Evolutionary conservation across 768 basidiomycete genomes (phyloP).

Genomic region (Lanmaoa rubissima): DNA sequence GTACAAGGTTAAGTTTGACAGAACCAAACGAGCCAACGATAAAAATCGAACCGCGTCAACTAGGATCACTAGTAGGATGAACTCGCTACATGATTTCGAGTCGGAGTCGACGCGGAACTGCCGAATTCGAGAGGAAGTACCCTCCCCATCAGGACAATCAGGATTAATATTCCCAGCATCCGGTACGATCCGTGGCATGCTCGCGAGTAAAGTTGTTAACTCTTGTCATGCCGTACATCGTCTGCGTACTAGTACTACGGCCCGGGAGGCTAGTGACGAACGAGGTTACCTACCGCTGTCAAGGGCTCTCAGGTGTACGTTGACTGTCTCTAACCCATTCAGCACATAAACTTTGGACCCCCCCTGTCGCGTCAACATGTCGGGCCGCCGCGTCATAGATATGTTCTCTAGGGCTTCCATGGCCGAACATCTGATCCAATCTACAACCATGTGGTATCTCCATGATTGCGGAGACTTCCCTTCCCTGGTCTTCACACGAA

Average conservation of each 20-base stretch:
- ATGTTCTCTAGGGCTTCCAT: neutral
- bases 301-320: neutral
- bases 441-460: constrained; percentile 1
- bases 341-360: neutral
- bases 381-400: constrained; percentile 4
- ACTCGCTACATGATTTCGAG: constrained; percentile 5
- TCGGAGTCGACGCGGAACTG: constrained; percentile 9
- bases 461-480: neutral
- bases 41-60: constrained; percentile 8
- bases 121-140: neutral
- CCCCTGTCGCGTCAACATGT: neutral
- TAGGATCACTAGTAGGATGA: neutral
- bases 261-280: neutral
- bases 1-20: constrained; percentile 26
- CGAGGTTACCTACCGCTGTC: neutral
- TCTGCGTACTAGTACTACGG: neutral
- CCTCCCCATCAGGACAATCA: neutral
- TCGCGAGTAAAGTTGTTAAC: neutral
- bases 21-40: constrained; percentile 4
- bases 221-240: constrained; percentile 4
- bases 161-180: neutral
- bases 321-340: neutral
- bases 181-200: neutral
- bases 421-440: neutral
- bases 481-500: constrained; percentile 2